Percentiles rank a stretch among this genome's conserved stretches.
These are phyloP conservation scores for Dryas drummondii DNA, from an alignment of 306 rosid species.

Conservation along the genomic window DNA sequence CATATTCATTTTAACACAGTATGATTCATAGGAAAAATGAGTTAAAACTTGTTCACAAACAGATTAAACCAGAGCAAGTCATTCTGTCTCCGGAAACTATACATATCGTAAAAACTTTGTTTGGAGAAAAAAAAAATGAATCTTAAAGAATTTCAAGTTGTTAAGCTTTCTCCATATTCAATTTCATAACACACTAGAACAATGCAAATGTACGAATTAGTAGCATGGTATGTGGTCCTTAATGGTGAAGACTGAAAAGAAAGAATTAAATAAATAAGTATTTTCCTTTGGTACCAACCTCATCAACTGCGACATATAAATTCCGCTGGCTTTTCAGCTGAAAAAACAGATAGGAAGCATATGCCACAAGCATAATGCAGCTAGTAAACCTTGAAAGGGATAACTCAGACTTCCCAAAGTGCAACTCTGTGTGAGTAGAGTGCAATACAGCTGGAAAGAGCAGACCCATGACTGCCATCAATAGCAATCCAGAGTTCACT, in stretches of 20 bases:
- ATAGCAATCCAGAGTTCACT: constrained; percentile 48
- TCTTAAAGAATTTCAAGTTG: neutral
- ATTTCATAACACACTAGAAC: neutral
- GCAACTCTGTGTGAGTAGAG: constrained; percentile 43
- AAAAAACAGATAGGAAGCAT: constrained; percentile 50
- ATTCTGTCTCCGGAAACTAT: neutral
- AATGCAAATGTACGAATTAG: neutral
- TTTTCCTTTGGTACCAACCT: constrained; percentile 32
- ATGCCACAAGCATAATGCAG: constrained; percentile 69
- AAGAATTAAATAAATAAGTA: neutral
- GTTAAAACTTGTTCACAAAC: neutral
- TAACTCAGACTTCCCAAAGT: constrained; percentile 54
- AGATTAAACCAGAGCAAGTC: neutral
- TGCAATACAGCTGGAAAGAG: constrained; percentile 64
- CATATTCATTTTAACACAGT: neutral
- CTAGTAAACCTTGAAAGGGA: constrained; percentile 75
- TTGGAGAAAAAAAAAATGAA: neutral
- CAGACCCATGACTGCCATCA: constrained; percentile 65
- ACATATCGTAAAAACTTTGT: neutral
- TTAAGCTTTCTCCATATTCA: neutral
- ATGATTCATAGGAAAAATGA: neutral
- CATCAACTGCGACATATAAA: constrained; percentile 38
- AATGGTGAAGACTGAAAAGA: neutral
- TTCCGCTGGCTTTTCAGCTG: constrained; percentile 48
- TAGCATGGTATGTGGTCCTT: neutral